These are phyloP conservation scores for Lenwebbia sp. DNA, from an alignment of 345 rosid genomes.

Conservation along the genomic window DNA sequence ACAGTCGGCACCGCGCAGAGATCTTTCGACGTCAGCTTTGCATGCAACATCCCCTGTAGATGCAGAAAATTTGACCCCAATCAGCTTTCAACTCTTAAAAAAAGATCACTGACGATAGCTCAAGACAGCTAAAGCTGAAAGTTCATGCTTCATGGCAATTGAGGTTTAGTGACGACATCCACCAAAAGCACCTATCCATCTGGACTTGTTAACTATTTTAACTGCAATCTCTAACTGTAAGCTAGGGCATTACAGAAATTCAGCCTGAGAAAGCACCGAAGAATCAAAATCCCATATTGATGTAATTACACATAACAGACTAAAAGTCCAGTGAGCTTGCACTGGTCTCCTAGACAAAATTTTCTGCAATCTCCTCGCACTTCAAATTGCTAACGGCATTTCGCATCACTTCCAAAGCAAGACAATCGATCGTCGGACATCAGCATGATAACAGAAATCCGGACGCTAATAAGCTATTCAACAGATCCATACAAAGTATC, in stretches of 20 bases:
- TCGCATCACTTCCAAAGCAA: neutral
- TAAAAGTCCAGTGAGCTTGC: neutral
- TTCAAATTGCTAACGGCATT: neutral
- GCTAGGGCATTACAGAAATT: neutral
- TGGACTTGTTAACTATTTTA: neutral
- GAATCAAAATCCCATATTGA: neutral
- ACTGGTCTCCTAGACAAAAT: neutral
- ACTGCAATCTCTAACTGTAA: neutral
- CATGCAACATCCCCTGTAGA: conserved; percentile 44
- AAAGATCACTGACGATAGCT: neutral
- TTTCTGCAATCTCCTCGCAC: neutral
- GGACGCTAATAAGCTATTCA: neutral
- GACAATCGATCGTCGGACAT: neutral
- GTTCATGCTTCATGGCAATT: neutral
- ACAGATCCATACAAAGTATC: neutral
- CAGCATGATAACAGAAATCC: neutral
- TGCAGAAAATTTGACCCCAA: neutral
- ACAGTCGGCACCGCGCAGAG: conserved; percentile 59
- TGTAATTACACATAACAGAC: neutral
- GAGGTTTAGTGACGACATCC: neutral
- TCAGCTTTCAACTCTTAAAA: neutral
- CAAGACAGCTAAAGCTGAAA: neutral
- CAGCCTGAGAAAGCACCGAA: neutral
- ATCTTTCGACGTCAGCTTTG: conserved; percentile 55
- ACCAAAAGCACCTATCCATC: neutral